A percentile compares a stretch with the other conserved stretches of the same genome.
Evolutionary conservation across 768 basidiomycete genomes (phyloP).

Genomic region (Pleurotus platypus): DNA sequence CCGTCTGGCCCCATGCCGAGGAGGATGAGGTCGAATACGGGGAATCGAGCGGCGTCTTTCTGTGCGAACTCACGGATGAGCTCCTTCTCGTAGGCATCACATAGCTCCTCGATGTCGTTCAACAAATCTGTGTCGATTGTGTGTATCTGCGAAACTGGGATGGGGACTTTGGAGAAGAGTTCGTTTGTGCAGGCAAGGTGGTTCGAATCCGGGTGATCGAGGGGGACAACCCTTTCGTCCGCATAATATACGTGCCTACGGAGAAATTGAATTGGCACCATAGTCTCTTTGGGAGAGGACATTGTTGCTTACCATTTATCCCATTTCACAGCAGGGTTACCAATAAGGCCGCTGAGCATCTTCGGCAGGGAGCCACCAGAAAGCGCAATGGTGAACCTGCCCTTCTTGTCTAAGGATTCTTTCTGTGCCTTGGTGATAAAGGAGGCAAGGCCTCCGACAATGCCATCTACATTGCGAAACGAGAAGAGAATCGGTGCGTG

Average conservation of each 20-base stretch:
- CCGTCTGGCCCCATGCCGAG: constrained; percentile 97
- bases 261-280: constrained; percentile 2
- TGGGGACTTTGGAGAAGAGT: constrained; percentile 81
- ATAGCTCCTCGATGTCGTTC: constrained; percentile 74
- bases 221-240: constrained; percentile 93
- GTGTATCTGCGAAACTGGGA: constrained; percentile 77
- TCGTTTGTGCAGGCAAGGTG: constrained; percentile 69
- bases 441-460: constrained; percentile 66
- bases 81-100: constrained; percentile 76
- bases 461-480: constrained; percentile 52
- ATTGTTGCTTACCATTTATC: constrained; percentile 76
- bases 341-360: constrained; percentile 70
- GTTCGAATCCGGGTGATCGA: constrained; percentile 92
- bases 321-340: constrained; percentile 73
- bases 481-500: constrained; percentile 68
- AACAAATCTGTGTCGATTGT: constrained; percentile 67
- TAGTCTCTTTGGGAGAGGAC: background rate
- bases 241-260: constrained; percentile 95
- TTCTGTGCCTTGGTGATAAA: constrained; percentile 88
- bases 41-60: constrained; percentile 92
- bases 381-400: constrained; percentile 87
- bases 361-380: constrained; percentile 92
- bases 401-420: constrained; percentile 85
- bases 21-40: constrained; percentile 94
- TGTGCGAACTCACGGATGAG: constrained; percentile 91